phyloP scores from a whole-genome alignment of 139 green algal species.

The Zygnema circumcarinatum region DNA sequence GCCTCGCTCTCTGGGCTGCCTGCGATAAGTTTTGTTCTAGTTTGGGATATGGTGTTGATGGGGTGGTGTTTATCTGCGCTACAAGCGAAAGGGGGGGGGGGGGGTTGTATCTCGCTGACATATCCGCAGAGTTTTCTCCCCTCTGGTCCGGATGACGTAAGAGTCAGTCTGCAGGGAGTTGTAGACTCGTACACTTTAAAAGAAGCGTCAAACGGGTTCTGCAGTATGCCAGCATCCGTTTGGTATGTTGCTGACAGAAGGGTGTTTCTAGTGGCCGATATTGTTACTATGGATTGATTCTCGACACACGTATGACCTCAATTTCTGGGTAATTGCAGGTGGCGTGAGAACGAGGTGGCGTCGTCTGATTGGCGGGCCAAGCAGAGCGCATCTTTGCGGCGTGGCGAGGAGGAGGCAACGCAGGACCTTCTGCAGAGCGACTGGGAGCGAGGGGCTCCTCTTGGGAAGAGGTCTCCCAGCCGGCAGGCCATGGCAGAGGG shows the following conservation, averaged over 20 bases:
- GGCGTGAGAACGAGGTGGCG: neutral
- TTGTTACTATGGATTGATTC: neutral
- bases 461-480: neutral
- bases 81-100: too few species aligned
- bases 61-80: neutral
- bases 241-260: neutral
- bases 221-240: too few species aligned
- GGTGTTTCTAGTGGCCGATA: neutral
- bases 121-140: neutral
- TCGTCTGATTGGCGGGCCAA: neutral
- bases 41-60: too few species aligned
- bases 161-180: too few species aligned
- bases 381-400: neutral
- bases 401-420: neutral
- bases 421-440: neutral
- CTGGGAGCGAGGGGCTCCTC: neutral
- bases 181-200: too few species aligned
- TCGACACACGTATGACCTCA: neutral
- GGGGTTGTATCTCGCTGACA: neutral
- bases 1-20: neutral
- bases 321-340: neutral
- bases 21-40: too few species aligned
- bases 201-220: too few species aligned
- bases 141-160: neutral
- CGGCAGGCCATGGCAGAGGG: neutral